phyloP scores from a whole-genome alignment of 179 eudicot species.

The Sideroxylon spinosum region DNA sequence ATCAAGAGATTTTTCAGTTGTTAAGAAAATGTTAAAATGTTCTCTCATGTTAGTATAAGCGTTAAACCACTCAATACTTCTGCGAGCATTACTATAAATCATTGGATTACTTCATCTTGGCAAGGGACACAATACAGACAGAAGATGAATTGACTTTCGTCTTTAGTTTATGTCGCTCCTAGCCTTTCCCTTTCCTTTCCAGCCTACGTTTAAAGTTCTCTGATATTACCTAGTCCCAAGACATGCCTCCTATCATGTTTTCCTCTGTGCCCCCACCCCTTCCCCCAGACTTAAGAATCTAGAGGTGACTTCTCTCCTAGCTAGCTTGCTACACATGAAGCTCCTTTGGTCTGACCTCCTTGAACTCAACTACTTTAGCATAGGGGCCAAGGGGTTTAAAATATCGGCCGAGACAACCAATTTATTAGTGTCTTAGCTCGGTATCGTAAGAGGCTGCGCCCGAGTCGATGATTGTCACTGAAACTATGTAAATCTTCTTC shows the following conservation, averaged over 20 bases:
- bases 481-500: too few relatives aligned
- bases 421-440: too few relatives aligned
- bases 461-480: too few relatives aligned
- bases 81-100: neutral
- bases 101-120: neutral
- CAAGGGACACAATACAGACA: neutral
- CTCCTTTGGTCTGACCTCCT: constrained; percentile 28
- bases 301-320: neutral
- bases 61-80: constrained; percentile 1
- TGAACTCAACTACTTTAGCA: neutral
- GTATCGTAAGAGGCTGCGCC: too few relatives aligned
- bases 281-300: neutral
- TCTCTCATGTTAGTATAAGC: too few relatives aligned
- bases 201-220: neutral
- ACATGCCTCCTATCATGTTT: neutral
- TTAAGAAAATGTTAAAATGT: constrained; percentile 4
- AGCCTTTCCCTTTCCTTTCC: neutral
- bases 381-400: too few relatives aligned
- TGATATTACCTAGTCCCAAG: neutral
- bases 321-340: constrained; percentile 37
- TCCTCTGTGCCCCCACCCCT: too few relatives aligned
- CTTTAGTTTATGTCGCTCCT: constrained; percentile 6
- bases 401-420: too few relatives aligned
- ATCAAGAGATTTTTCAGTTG: too few relatives aligned
- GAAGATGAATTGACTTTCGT: constrained; percentile 1